Evolutionary conservation across 2,329 filamentous ascomycete species (phyloP).

Genomic region (Chrysoporthe austroafricana): DNA sequence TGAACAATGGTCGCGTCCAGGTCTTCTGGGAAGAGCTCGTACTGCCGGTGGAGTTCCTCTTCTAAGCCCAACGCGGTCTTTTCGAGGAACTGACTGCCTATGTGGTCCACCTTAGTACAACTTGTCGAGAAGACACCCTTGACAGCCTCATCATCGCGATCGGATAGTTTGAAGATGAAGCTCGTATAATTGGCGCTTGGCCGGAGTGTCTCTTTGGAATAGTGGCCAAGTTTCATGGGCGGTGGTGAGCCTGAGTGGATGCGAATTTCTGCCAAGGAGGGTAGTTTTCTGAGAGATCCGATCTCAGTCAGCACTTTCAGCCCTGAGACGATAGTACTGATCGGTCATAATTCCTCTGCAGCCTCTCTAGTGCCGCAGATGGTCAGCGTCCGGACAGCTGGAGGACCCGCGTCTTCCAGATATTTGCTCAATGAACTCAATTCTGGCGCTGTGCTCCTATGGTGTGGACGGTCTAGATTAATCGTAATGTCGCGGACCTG

Average conservation of each 20-base stretch:
- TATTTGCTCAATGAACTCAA: neutral
- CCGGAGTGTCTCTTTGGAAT: neutral
- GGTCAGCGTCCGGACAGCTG: neutral
- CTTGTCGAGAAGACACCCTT: neutral
- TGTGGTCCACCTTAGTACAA: neutral
- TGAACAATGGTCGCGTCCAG: too few species aligned
- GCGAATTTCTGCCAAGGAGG: neutral
- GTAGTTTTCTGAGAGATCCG: neutral
- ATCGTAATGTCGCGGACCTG: neutral
- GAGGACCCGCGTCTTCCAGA: neutral
- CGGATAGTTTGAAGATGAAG: neutral
- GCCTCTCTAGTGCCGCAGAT: neutral
- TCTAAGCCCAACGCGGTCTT: neutral
- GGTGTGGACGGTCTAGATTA: neutral
- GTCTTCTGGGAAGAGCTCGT: neutral
- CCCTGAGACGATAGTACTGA: neutral
- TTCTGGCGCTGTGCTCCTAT: too few species aligned
- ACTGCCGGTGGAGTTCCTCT: neutral
- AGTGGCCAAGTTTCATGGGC: neutral
- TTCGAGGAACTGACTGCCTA: neutral
- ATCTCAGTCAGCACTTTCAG: neutral
- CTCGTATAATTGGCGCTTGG: neutral
- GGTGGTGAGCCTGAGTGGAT: slow-evolving; percentile 4
- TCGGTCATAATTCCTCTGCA: neutral
- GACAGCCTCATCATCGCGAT: slow-evolving; percentile 1